Conservation (phyloP, 805 yeast genomes). For the Candida patagonica region DNA sequence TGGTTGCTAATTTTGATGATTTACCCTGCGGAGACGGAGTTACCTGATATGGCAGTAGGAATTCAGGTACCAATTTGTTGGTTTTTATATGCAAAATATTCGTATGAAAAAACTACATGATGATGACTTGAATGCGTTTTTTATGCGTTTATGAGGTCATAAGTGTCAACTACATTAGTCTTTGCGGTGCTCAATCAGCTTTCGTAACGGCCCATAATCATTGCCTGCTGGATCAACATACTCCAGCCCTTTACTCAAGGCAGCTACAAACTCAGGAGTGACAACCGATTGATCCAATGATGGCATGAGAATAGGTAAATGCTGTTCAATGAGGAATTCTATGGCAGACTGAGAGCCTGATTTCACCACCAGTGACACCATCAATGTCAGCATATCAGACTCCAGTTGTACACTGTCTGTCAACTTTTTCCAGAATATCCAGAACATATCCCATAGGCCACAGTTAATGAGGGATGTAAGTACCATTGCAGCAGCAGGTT, state of each 20-base stretch:
- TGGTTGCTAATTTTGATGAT: too few relatives aligned
- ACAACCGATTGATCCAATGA: background rate
- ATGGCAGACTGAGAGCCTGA: conserved; percentile 22
- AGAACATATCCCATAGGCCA: conserved; percentile 22
- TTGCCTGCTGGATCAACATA: conserved; percentile 16
- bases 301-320: conserved; percentile 15
- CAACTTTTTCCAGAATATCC: conserved; percentile 23
- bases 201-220: conserved; percentile 14
- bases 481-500: conserved; percentile 16
- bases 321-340: conserved; percentile 15
- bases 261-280: background rate
- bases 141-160: too few relatives aligned
- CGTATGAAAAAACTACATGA: too few relatives aligned
- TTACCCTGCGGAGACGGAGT: too few relatives aligned
- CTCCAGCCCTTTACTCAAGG: conserved; percentile 13
- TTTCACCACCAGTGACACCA: conserved; percentile 23
- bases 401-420: conserved; percentile 13
- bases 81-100: too few relatives aligned
- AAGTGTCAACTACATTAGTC: too few relatives aligned
- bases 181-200: conserved; percentile 5
- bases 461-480: conserved; percentile 23
- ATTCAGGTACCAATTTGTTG: too few relatives aligned
- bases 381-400: conserved; percentile 14
- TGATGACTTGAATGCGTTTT: too few relatives aligned
- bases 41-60: too few relatives aligned